phyloP scores from a whole-genome alignment of 768 basidiomycete genomes.

The Xerocomellus chrysenteron region DNA sequence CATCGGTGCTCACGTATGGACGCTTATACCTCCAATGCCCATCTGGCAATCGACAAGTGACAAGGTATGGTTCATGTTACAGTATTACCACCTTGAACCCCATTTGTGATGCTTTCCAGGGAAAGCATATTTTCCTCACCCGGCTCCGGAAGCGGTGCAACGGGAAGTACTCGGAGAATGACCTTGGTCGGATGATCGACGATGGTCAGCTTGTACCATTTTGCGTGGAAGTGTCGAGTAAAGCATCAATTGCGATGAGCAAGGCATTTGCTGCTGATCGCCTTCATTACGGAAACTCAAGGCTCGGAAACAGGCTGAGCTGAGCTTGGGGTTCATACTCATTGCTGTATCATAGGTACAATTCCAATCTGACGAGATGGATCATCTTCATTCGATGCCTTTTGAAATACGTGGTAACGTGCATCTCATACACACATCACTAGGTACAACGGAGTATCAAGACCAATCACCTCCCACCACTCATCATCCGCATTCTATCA shows the following conservation, averaged over 20 bases:
- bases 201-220: conserved; percentile 45
- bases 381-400: background rate
- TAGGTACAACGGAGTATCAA: background rate
- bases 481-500: conserved; percentile 82
- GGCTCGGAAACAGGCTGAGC: background rate
- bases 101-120: conserved; percentile 8
- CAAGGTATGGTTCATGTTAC: conserved; percentile 29
- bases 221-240: conserved; percentile 38
- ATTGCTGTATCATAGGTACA: background rate
- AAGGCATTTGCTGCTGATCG: conserved; percentile 22
- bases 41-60: conserved; percentile 42
- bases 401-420: background rate
- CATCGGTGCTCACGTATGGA: conserved; percentile 51
- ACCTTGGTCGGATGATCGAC: conserved; percentile 40
- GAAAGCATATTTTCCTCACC: conserved; percentile 35
- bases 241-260: conserved; percentile 18
- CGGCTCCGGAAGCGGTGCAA: conserved; percentile 38
- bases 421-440: background rate
- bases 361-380: background rate
- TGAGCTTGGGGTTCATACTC: background rate
- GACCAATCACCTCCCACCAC: conserved; percentile 22
- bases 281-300: conserved; percentile 17
- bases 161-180: conserved; percentile 30
- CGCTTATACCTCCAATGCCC: conserved; percentile 24
- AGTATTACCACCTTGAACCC: background rate